phyloP scores from a whole-genome alignment of 345 rosid species.

The Salix suchowensis region DNA sequence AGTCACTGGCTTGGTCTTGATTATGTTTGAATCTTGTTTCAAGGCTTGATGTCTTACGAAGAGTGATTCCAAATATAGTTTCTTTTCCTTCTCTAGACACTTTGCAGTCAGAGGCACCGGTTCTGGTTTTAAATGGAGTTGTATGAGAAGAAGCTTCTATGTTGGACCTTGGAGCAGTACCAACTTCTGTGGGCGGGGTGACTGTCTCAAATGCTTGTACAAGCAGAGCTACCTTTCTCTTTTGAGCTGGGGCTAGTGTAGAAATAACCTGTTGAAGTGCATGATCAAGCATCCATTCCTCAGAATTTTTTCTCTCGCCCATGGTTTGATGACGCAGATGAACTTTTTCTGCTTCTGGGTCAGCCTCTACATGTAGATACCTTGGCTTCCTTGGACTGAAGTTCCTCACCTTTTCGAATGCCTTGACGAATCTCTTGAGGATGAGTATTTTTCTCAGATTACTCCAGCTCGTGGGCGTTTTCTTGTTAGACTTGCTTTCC shows the following conservation, averaged over 20 bases:
- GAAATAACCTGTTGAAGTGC: conserved; percentile 79
- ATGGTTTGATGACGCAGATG: conserved; percentile 56
- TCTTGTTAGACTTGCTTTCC: conserved; percentile 29
- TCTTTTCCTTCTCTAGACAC: conserved; percentile 16
- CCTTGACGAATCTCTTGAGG: conserved; percentile 71
- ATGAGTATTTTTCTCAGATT: conserved; percentile 67
- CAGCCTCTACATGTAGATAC: conserved; percentile 38
- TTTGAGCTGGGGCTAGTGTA: conserved; percentile 73
- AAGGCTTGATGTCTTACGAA: conserved; percentile 7
- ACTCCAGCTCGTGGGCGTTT: conserved; percentile 69
- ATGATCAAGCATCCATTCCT: conserved; percentile 90
- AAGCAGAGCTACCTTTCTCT: conserved; percentile 68
- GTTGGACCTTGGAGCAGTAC: conserved; percentile 18
- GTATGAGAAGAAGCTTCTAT: conserved; percentile 29
- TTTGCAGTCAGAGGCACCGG: conserved; percentile 17
- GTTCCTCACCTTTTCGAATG: conserved; percentile 60
- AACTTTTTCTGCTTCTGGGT: conserved; percentile 56
- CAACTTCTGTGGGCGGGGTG: conserved; percentile 32
- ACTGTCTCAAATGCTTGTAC: conserved; percentile 86
- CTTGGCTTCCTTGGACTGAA: conserved; percentile 43
- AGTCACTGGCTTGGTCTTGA: conserved; percentile 10
- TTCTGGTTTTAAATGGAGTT: conserved; percentile 33
- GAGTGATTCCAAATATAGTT: conserved; percentile 12
- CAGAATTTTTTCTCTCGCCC: conserved; percentile 53
- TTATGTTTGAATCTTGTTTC: conserved; percentile 13